These are phyloP conservation scores for Alnus rubra DNA, from an alignment of 306 rosid genomes.

Conservation along the genomic window DNA sequence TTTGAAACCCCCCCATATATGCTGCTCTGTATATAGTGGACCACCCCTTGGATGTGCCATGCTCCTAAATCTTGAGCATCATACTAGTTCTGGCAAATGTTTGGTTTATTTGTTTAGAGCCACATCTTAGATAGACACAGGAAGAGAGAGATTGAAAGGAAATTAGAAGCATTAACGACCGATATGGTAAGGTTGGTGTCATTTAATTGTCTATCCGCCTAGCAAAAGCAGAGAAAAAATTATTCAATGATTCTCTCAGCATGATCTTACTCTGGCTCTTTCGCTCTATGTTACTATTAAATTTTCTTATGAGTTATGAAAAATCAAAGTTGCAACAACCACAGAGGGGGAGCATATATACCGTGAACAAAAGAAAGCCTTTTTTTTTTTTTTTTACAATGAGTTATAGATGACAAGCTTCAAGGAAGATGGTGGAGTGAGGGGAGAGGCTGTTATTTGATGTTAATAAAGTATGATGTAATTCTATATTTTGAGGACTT, in stretches of 20 bases:
- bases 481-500: background rate
- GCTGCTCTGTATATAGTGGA: background rate
- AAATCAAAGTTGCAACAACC: background rate
- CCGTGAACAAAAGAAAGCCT: background rate
- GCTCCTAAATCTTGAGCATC: background rate
- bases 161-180: too few relatives aligned
- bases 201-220: background rate
- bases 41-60: background rate
- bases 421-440: conserved; percentile 19
- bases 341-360: background rate
- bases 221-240: background rate
- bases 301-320: background rate
- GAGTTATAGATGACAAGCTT: background rate
- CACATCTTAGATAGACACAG: too few relatives aligned
- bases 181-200: background rate
- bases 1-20: background rate
- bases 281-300: background rate
- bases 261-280: background rate
- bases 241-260: background rate
- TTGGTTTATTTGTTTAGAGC: background rate
- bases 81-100: background rate
- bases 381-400: background rate
- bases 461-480: background rate
- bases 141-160: too few relatives aligned
- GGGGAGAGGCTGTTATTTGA: conserved; percentile 15